These are phyloP conservation scores for Aphanomyces invadans DNA, from an alignment of 352 stramenopile genomes.

Conservation along the genomic window DNA sequence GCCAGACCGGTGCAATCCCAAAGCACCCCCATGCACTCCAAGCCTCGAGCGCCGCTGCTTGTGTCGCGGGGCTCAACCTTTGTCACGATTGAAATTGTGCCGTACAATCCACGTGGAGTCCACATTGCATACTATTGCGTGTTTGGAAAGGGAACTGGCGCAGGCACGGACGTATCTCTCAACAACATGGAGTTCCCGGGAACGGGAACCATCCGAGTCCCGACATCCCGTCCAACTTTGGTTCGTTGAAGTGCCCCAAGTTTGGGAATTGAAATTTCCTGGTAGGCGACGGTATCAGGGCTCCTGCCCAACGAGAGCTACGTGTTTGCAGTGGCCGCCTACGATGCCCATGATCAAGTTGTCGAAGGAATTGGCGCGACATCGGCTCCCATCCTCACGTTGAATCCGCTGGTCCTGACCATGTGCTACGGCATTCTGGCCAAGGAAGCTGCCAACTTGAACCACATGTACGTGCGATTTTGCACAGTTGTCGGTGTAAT, in stretches of 20 bases:
- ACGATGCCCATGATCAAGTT: constrained; percentile 48
- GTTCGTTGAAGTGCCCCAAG: background rate
- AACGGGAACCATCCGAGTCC: constrained; percentile 35
- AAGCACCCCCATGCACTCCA: background rate
- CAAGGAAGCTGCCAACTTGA: constrained; percentile 36
- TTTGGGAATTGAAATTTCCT: constrained; percentile 6
- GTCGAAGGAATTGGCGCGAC: constrained; percentile 65
- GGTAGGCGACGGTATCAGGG: constrained; percentile 38
- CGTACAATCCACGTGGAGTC: constrained; percentile 32
- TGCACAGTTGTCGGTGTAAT: constrained; percentile 1
- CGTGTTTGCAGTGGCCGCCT: constrained; percentile 76
- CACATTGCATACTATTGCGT: constrained; percentile 64
- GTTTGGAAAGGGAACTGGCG: constrained; percentile 59
- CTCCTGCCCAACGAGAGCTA: constrained; percentile 67
- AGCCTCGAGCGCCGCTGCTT: constrained; percentile 41
- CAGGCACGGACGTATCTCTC: constrained; percentile 65
- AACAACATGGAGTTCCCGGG: constrained; percentile 61
- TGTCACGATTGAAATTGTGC: constrained; percentile 42
- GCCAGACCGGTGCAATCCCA: background rate
- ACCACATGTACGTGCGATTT: constrained; percentile 14
- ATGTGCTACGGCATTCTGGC: constrained; percentile 72
- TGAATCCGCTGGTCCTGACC: constrained; percentile 54
- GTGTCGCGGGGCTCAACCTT: constrained; percentile 43
- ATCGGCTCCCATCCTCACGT: constrained; percentile 44
- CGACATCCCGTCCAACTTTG: too few relatives aligned